Conservation (phyloP, 2,329 filamentous ascomycete genomes). For the Epicoccum sorghinum region DNA sequence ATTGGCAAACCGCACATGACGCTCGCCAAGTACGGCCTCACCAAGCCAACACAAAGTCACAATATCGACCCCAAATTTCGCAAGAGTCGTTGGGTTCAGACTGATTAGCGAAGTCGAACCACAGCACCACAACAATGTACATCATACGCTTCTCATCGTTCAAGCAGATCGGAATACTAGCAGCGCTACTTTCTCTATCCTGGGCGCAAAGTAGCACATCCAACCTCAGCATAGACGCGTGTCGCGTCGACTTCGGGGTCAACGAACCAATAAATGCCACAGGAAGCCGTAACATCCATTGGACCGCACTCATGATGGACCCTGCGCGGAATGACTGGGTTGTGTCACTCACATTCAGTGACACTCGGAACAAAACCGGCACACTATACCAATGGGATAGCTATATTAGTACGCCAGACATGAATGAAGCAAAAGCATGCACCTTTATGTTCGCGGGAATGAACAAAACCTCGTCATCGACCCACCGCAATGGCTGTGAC, state of each 20-base stretch:
- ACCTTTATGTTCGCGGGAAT: constrained; percentile 6
- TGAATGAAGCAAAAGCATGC: constrained; percentile 3
- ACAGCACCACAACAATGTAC: neutral
- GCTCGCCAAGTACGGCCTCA: constrained; percentile 9
- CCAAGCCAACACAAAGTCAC: constrained; percentile 9
- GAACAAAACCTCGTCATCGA: constrained; percentile 6
- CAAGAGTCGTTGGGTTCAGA: neutral
- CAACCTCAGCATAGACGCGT: neutral
- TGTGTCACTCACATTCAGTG: constrained; percentile 10
- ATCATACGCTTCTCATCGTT: neutral
- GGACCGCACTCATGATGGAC: constrained; percentile 17
- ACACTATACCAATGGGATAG: neutral
- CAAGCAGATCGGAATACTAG: neutral
- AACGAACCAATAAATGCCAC: constrained; percentile 8
- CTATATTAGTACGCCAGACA: constrained; percentile 4
- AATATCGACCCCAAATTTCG: constrained; percentile 3
- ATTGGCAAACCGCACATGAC: constrained; percentile 17
- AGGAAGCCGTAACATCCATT: constrained; percentile 12
- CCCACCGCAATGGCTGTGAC: constrained; percentile 5
- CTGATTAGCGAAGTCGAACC: neutral
- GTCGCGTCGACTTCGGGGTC: neutral
- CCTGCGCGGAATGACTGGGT: constrained; percentile 12
- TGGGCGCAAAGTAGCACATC: neutral
- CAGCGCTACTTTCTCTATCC: neutral
- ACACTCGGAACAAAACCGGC: neutral